Evolutionary conservation across 176 grass and related monocot species (phyloP), one percentile per base, ranked within the genome.

Genomic region (Thalia dealbata): DNA sequence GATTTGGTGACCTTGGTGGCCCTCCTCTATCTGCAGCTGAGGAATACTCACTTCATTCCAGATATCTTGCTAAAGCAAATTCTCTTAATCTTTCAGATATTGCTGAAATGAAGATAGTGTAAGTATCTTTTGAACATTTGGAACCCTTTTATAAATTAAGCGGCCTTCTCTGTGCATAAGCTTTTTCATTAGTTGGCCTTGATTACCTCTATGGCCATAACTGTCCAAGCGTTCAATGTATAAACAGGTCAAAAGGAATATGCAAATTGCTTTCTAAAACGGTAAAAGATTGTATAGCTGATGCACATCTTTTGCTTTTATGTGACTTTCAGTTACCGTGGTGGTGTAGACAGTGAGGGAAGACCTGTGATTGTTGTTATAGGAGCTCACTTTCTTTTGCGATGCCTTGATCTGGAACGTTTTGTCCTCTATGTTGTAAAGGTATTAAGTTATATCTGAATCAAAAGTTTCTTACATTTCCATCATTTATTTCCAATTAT

Each of bases 81-180:
- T 99, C 95, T 81, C 77, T 99, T 69, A 99, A 91, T 84, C 95
- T 99, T 78, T 88, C 95, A 22, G 95, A 99, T 77, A 93, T 99
- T 62, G 85, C 87, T 81, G 95, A 99, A 86, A 99, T 99, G 90
- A 99, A 93, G 79, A 93, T 99, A 79, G 79, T 93, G 95, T 99
- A 93, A 56, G 83, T 80, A 50, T 61, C 42, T 86, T 75, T 19
- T 72, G 7, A 9, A 35, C 14, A 32, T 66, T 32, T 66, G 14
- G 3, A 1, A 32, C 19, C 7, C 8, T 29, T 4, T 19, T 55
- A 5, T 14, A 72, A 72, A 13, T 30, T 27, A 52, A 21, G 12
- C 8, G 13, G 7, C 23, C 54, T 52, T 54, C 45, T 51, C 0
- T 29, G 10, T 70, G 5, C 25, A 15, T 64, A 28, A 32, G 25